Evolutionary conservation across 73 alveolate genomes (phyloP).

Genomic region (Paramecium sexaurelia): DNA sequence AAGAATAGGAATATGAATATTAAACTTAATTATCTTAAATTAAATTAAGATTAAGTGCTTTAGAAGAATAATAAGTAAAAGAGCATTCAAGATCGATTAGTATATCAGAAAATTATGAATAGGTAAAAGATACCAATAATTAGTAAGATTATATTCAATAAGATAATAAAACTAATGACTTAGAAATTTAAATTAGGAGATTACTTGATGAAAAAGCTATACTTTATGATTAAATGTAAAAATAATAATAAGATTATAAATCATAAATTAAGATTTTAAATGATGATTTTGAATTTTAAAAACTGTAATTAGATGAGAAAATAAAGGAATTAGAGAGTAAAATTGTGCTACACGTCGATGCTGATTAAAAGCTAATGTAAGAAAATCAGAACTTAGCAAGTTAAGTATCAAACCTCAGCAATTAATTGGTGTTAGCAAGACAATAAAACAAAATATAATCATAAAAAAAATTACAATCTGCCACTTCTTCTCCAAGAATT

Average conservation of each 20-base stretch:
- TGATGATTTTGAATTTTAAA: slow-evolving; percentile 3
- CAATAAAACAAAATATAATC: background rate
- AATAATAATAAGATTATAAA: background rate
- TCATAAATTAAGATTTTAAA: background rate
- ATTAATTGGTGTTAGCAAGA: background rate
- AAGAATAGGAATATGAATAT: background rate
- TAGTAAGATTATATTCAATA: background rate
- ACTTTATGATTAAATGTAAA: slow-evolving; percentile 6
- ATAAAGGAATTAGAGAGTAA: background rate
- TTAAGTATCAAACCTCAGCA: background rate
- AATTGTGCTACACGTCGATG: background rate
- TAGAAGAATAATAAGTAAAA: background rate
- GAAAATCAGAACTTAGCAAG: slow-evolving; percentile 7
- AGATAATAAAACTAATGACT: background rate
- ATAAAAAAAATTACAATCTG: background rate
- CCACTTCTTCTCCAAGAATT: background rate
- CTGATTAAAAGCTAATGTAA: background rate
- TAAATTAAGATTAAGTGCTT: background rate
- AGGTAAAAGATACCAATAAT: background rate
- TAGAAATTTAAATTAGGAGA: background rate
- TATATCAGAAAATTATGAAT: background rate
- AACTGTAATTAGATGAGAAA: background rate
- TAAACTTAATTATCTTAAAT: background rate
- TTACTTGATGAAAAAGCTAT: background rate
- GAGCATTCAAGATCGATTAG: background rate